Evolutionary conservation across 1,139 yeast species (phyloP).

Genomic region (Zygotorulaspora mrakii): DNA sequence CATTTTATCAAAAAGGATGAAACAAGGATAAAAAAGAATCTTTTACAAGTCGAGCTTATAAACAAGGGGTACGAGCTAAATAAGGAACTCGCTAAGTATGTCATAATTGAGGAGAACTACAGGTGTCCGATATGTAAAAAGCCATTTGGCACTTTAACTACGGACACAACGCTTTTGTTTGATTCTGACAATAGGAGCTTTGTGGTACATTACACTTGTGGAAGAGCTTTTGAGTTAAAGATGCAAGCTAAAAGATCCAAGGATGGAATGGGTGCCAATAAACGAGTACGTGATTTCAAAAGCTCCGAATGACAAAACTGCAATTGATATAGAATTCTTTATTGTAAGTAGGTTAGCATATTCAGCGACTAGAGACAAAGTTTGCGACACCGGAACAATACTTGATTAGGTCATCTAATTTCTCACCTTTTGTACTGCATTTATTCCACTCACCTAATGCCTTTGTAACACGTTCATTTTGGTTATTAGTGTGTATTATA

Average conservation of each 20-base stretch:
- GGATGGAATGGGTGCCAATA: constrained; percentile 7
- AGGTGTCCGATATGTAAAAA: constrained; percentile 32
- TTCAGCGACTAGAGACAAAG: constrained; percentile 43
- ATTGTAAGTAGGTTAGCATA: constrained; percentile 1
- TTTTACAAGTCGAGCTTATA: constrained; percentile 29
- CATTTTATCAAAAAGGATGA: constrained; percentile 19
- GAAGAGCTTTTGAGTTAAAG: constrained; percentile 22
- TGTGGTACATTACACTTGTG: constrained; percentile 30
- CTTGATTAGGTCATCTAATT: constrained; percentile 66
- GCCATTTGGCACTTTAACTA: constrained; percentile 17
- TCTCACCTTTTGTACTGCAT: constrained; percentile 45
- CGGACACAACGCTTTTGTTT: constrained; percentile 27
- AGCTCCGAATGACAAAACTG: constrained; percentile 3
- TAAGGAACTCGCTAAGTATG: constrained; percentile 18
- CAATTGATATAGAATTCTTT: not conserved
- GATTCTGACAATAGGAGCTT: constrained; percentile 18
- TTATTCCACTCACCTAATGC: constrained; percentile 51
- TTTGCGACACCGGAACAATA: constrained; percentile 80
- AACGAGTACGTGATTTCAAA: constrained; percentile 9
- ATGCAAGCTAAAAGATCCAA: constrained; percentile 11
- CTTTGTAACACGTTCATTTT: constrained; percentile 41
- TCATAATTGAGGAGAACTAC: constrained; percentile 23
- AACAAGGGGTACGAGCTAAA: constrained; percentile 21
- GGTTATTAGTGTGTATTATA: constrained; percentile 52
- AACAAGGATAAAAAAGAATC: constrained; percentile 19